phyloP scores from a whole-genome alignment of 176 grass and related monocot genomes.

The Microstegium vimineum region DNA sequence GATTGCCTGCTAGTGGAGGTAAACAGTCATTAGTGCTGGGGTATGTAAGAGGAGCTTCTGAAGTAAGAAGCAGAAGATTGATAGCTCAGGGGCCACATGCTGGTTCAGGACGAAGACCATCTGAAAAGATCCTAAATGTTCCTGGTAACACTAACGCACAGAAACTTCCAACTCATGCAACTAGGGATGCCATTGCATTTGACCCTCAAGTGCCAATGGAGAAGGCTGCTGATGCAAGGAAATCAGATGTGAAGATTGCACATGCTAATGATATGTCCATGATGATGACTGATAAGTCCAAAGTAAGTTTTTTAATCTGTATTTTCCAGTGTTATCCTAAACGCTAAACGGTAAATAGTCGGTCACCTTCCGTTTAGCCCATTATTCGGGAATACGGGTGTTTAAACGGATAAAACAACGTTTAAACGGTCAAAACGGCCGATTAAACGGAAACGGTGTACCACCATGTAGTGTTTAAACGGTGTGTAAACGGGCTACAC shows the following conservation, averaged over 20 bases:
- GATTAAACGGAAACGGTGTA: too few relatives aligned
- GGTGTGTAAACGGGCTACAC: too few relatives aligned
- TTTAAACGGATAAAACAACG: too few relatives aligned
- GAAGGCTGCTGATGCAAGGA: conserved; percentile 35
- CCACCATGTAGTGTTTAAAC: too few relatives aligned
- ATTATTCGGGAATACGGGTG: too few relatives aligned
- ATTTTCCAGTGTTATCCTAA: too few relatives aligned
- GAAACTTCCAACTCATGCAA: conserved; percentile 44
- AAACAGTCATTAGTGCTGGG: conserved; percentile 35
- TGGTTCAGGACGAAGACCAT: conserved; percentile 46
- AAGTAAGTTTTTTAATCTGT: conserved; percentile 44
- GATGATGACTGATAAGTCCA: conserved; percentile 34
- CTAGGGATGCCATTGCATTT: conserved; percentile 11
- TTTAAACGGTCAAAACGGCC: too few relatives aligned
- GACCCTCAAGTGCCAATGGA: conserved; percentile 26
- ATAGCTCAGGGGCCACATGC: conserved; percentile 36
- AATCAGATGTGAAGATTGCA: conserved; percentile 15
- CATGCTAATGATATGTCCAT: conserved; percentile 30
- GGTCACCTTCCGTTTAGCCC: too few relatives aligned
- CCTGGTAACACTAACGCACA: conserved; percentile 51
- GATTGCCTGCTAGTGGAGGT: conserved; percentile 26
- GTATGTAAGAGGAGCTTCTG: conserved; percentile 47
- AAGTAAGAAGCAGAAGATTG: conserved; percentile 42
- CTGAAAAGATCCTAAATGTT: conserved; percentile 56
- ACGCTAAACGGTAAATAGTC: too few relatives aligned